These are phyloP conservation scores for Quercus tomentella DNA, from an alignment of 331 rosid species.

Conservation along the genomic window DNA sequence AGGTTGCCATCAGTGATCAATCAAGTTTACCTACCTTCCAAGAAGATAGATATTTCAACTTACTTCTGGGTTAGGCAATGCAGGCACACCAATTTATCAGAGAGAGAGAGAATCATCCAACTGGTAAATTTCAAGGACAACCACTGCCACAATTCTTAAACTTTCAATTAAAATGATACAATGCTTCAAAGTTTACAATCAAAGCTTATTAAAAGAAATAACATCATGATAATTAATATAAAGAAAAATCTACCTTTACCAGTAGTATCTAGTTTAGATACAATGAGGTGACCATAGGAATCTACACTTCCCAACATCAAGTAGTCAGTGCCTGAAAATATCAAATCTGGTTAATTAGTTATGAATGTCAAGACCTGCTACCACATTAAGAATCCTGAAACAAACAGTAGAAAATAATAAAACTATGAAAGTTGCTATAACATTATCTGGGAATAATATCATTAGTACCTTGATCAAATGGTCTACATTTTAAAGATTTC, in stretches of 20 bases:
- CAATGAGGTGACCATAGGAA: slow-evolving; percentile 82
- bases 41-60: neutral
- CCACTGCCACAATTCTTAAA: neutral
- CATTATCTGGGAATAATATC: neutral
- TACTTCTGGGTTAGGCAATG: neutral
- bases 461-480: neutral
- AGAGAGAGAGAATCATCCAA: neutral
- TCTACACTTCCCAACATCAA: slow-evolving; percentile 84
- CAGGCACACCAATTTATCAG: neutral
- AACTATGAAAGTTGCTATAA: neutral
- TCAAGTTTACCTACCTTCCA: neutral
- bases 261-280: slow-evolving; percentile 65
- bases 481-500: no score
- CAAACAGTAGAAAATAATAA: neutral
- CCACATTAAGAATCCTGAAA: neutral
- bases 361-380: neutral
- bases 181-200: neutral
- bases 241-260: slow-evolving; percentile 50
- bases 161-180: neutral
- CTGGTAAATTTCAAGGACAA: neutral
- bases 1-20: neutral
- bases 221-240: neutral
- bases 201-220: neutral
- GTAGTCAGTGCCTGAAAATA: slow-evolving; percentile 53
- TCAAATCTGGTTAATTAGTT: slow-evolving; percentile 9